Conservation (phyloP, 2,329 filamentous ascomycete species). For the Coniochaeta sp. region DNA sequence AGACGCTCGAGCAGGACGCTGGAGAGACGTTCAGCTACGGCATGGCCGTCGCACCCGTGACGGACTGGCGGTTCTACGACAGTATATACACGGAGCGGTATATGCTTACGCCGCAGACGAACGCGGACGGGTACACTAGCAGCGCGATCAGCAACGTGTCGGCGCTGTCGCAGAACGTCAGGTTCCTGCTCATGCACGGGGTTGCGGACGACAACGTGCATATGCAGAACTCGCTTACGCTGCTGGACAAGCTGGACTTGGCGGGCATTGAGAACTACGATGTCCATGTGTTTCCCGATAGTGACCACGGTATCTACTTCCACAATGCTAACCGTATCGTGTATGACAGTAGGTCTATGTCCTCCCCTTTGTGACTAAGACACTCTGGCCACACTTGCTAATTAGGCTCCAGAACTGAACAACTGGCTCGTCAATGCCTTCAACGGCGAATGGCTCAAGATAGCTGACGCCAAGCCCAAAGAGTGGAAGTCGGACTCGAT, state of each 20-base stretch:
- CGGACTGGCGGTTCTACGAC: conserved; percentile 95
- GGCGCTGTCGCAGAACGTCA: conserved; percentile 67
- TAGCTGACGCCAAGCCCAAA: conserved; percentile 41
- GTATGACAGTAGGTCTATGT: conserved; percentile 70
- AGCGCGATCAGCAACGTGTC: conserved; percentile 67
- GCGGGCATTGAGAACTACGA: conserved; percentile 87
- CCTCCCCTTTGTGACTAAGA: not conserved
- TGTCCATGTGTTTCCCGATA: conserved; percentile 93
- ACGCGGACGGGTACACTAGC: conserved; percentile 67
- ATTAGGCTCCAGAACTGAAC: conserved; percentile 53
- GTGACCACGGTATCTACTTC: conserved; percentile 90
- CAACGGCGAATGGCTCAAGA: conserved; percentile 84
- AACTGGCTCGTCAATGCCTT: conserved; percentile 97
- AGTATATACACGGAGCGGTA: conserved; percentile 93
- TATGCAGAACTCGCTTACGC: conserved; percentile 82
- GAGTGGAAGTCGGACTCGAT: conserved; percentile 3
- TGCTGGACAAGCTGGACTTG: conserved; percentile 82
- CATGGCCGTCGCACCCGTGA: conserved; percentile 98
- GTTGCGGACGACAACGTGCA: conserved; percentile 97
- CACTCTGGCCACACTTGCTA: conserved; percentile 16
- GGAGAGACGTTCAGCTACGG: conserved; percentile 91
- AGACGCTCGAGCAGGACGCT: conserved; percentile 86
- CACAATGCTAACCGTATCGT: conserved; percentile 89
- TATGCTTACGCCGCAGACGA: conserved; percentile 90
- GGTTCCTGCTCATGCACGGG: conserved; percentile 94